Conservation (phyloP, 2,329 filamentous ascomycete species). For the Coniochaeta pulveracea region DNA sequence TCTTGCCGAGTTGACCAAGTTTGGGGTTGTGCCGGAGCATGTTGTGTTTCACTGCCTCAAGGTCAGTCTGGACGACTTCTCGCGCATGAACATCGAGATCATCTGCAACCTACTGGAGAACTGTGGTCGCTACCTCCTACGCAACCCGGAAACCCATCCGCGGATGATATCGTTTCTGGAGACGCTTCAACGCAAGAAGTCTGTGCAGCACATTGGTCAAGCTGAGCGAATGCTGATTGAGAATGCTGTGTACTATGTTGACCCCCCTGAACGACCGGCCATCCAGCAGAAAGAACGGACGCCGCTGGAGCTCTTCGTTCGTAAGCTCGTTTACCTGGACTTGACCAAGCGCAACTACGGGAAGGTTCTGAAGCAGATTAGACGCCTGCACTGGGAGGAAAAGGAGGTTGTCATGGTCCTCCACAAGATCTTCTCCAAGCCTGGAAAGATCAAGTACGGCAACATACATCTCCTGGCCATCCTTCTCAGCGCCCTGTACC, state of each 20-base stretch:
- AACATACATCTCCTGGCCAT: constrained; percentile 92
- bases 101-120: constrained; percentile 94
- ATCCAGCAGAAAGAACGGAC: constrained; percentile 96
- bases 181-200: constrained; percentile 90
- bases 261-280: constrained; percentile 83
- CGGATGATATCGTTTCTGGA: constrained; percentile 92
- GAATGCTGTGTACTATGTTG: constrained; percentile 96
- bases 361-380: constrained; percentile 86
- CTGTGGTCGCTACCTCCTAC: constrained; percentile 85
- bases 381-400: constrained; percentile 96
- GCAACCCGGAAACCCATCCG: constrained; percentile 84
- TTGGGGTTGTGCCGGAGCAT: constrained; percentile 94
- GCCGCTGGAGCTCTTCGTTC: constrained; percentile 83
- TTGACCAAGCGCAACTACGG: constrained; percentile 91
- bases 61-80: constrained; percentile 94
- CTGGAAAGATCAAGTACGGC: constrained; percentile 93
- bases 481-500: constrained; percentile 75
- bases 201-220: constrained; percentile 86
- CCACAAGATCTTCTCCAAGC: constrained; percentile 89
- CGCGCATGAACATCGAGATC: constrained; percentile 97
- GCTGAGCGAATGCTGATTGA: constrained; percentile 97
- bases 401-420: constrained; percentile 48
- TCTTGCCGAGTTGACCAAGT: constrained; percentile 92
- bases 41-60: constrained; percentile 98
- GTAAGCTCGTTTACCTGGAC: constrained; percentile 86